Conservation (phyloP, 371 early-diverging fungal genomes). For the Dinochytrium kinnereticum region DNA sequence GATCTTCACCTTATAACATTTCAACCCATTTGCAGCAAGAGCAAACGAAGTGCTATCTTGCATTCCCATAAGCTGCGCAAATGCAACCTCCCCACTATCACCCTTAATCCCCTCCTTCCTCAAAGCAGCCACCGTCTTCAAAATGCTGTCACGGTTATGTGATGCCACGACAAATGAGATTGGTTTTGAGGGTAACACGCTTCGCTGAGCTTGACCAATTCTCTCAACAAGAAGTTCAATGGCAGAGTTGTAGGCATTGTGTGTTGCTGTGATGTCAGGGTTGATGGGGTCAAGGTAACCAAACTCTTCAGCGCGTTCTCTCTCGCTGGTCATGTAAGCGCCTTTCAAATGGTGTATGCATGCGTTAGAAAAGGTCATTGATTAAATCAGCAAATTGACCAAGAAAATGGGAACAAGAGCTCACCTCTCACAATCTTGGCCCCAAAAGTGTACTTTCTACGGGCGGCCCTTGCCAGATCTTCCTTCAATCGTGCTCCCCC, state of each 20-base stretch:
- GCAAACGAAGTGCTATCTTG: constrained; percentile 78
- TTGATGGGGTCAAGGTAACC: constrained; percentile 83
- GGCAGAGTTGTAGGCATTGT: constrained; percentile 81
- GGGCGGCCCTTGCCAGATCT: constrained; percentile 72
- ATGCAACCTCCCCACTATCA: constrained; percentile 74
- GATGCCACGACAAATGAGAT: constrained; percentile 84
- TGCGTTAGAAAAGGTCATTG: neutral
- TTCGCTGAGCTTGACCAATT: neutral
- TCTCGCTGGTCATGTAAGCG: constrained; percentile 84
- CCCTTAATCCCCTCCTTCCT: constrained; percentile 59
- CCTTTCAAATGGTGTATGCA: neutral
- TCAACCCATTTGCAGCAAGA: constrained; percentile 77
- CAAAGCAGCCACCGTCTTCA: constrained; percentile 59
- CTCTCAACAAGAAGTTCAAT: constrained; percentile 64
- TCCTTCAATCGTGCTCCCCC: constrained; percentile 66
- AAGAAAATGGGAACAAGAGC: constrained; percentile 34
- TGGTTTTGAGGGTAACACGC: constrained; percentile 11
- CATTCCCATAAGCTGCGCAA: constrained; percentile 95
- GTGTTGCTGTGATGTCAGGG: constrained; percentile 80
- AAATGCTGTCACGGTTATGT: constrained; percentile 87
- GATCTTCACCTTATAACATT: constrained; percentile 68
- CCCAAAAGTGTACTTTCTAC: constrained; percentile 79
- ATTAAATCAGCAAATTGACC: constrained; percentile 38
- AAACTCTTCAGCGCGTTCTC: constrained; percentile 73
- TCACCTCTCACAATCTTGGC: constrained; percentile 94